Evolutionary conservation across 257 asterid species (phyloP).

Genomic region (Rauvolfia tetraphylla): DNA sequence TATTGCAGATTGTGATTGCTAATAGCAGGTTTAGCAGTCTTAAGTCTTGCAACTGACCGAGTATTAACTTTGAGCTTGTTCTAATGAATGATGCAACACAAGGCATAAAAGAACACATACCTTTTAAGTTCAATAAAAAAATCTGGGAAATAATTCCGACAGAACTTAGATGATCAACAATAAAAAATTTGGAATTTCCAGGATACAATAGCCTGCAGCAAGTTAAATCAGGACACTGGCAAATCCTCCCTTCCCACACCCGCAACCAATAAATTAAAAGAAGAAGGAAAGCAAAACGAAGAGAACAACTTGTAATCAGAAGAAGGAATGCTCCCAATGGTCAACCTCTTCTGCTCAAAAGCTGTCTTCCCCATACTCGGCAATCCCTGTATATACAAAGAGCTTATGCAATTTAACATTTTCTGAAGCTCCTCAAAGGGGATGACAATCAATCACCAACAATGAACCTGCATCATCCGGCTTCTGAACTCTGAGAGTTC

Average conservation of each 20-base stretch:
- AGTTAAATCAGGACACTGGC: not conserved
- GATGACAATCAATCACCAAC: not conserved
- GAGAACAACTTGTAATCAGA: not conserved
- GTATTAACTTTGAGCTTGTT: too few relatives aligned
- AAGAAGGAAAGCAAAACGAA: too few relatives aligned
- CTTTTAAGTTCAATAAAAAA: not conserved
- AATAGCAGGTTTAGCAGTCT: not conserved
- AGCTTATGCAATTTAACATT: not conserved
- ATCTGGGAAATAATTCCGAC: not conserved
- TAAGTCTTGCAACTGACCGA: too few relatives aligned
- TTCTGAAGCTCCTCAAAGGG: not conserved
- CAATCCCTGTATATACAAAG: not conserved
- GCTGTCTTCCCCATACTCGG: not conserved
- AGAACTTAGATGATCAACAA: not conserved
- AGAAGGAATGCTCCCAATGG: not conserved
- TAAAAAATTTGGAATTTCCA: not conserved
- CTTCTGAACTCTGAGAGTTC: not conserved
- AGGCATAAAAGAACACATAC: too few relatives aligned
- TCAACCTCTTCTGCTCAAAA: not conserved
- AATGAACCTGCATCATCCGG: constrained; percentile 1
- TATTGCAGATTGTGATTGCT: not conserved
- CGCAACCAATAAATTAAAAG: too few relatives aligned
- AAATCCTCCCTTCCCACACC: not conserved
- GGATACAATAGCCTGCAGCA: not conserved
- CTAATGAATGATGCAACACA: not conserved